These are phyloP conservation scores for Akanthomyces muscarius DNA, from an alignment of 2,329 filamentous ascomycete genomes.

Conservation along the genomic window DNA sequence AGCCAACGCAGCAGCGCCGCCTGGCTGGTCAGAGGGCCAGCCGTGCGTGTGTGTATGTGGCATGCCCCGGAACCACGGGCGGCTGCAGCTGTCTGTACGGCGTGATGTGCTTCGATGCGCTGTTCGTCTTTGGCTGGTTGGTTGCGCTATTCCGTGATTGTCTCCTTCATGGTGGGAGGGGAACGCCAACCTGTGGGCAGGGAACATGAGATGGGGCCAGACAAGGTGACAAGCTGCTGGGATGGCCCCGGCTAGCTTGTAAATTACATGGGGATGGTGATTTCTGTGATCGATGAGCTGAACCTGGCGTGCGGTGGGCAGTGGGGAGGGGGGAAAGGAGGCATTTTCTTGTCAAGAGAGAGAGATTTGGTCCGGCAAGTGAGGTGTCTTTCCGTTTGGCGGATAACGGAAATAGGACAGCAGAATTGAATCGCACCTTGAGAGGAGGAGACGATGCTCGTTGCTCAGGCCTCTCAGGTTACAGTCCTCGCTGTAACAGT, in stretches of 20 bases:
- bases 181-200: background rate
- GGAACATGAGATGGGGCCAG: background rate
- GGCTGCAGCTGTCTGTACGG: background rate
- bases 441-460: no score
- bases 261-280: background rate
- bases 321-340: background rate
- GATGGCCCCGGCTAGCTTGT: constrained; percentile 2
- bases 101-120: background rate
- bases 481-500: no score
- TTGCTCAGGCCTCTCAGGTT: no score
- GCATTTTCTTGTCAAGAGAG: background rate
- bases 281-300: constrained; percentile 15
- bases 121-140: background rate
- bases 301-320: background rate
- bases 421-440: background rate
- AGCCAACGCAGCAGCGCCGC: background rate
- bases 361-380: background rate
- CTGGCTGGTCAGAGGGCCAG: background rate
- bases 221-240: background rate
- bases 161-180: background rate
- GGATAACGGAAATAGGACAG: background rate
- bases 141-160: background rate
- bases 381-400: background rate
- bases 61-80: background rate
- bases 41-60: background rate